phyloP scores from a whole-genome alignment of 768 basidiomycete genomes.

The Termitomyces eurrhizus region DNA sequence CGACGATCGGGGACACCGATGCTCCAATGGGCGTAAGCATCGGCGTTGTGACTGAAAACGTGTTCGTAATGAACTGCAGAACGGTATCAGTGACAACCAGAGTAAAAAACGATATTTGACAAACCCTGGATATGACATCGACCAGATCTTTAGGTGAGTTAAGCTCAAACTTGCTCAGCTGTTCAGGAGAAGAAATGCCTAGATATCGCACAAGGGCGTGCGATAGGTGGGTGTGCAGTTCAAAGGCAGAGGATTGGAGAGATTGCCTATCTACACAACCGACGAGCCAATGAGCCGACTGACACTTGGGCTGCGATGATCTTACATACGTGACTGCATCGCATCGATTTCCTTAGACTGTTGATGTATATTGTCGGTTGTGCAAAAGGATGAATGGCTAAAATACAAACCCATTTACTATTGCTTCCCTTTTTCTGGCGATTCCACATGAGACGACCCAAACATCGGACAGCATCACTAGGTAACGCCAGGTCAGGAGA shows the following conservation, averaged over 20 bases:
- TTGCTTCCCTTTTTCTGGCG: conserved; percentile 50
- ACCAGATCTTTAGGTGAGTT: conserved; percentile 59
- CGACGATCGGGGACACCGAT: conserved; percentile 74
- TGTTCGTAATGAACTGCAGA: conserved; percentile 85
- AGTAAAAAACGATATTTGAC: conserved; percentile 16
- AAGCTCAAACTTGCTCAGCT: conserved; percentile 56
- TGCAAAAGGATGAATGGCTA: not conserved
- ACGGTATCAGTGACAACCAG: not conserved
- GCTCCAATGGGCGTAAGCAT: conserved; percentile 80
- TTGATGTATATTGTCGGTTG: not conserved
- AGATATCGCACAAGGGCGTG: conserved; percentile 74
- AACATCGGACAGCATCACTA: conserved; percentile 73
- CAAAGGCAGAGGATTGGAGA: conserved; percentile 42
- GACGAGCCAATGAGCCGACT: not conserved
- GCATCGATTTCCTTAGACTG: conserved; percentile 61
- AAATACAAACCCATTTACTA: conserved; percentile 52
- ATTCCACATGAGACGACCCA: conserved; percentile 73
- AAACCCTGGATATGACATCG: conserved; percentile 67
- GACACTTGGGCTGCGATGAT: not conserved
- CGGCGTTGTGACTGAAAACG: conserved; percentile 80
- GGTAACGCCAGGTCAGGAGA: conserved; percentile 50
- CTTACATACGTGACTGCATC: conserved; percentile 67
- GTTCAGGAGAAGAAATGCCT: conserved; percentile 51
- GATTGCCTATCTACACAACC: conserved; percentile 48
- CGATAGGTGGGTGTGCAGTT: conserved; percentile 66